These are phyloP conservation scores for Lobulomyces angularis DNA, from an alignment of 192 early-diverging fungal genomes.

Conservation along the genomic window DNA sequence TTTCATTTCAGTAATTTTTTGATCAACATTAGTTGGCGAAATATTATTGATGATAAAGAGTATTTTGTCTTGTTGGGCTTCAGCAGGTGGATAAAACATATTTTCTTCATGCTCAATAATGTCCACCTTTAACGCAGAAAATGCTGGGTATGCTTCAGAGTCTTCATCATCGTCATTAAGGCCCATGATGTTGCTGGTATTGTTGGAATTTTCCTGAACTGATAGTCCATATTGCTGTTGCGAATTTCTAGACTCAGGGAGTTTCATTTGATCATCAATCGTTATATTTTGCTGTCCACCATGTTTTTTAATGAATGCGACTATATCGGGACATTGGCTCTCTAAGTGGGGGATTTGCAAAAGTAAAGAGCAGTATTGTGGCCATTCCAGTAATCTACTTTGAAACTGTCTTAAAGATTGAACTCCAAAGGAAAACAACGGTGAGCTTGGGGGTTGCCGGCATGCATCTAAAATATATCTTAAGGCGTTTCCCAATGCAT, in stretches of 20 bases:
- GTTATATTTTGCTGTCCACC: no score
- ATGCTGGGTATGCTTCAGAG: slow-evolving; percentile 31
- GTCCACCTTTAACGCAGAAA: slow-evolving; percentile 52
- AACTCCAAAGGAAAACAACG: slow-evolving; percentile 83
- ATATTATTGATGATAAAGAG: slow-evolving; percentile 96
- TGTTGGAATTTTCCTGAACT: slow-evolving; percentile 4
- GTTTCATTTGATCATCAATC: slow-evolving; percentile 14
- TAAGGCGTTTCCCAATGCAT: slow-evolving; percentile 73
- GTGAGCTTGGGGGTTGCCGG: slow-evolving; percentile 60
- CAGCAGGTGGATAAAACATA: slow-evolving; percentile 33
- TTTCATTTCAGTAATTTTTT: slow-evolving; percentile 64
- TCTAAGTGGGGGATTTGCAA: slow-evolving; percentile 72
- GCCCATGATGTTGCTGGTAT: slow-evolving; percentile 5
- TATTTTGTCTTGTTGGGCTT: slow-evolving; percentile 77
- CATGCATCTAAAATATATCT: slow-evolving; percentile 81
- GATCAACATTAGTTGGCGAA: slow-evolving; percentile 67
- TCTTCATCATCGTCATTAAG: background rate
- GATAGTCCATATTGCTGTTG: background rate
- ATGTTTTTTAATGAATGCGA: slow-evolving; percentile 53
- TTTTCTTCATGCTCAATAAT: slow-evolving; percentile 21
- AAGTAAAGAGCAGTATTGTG: slow-evolving; percentile 71
- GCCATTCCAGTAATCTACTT: slow-evolving; percentile 74
- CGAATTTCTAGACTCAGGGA: background rate
- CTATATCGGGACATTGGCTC: slow-evolving; percentile 62
- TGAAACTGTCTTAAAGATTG: slow-evolving; percentile 76